phyloP scores from a whole-genome alignment of 805 yeast species.

The Suhomyces vadensis region DNA sequence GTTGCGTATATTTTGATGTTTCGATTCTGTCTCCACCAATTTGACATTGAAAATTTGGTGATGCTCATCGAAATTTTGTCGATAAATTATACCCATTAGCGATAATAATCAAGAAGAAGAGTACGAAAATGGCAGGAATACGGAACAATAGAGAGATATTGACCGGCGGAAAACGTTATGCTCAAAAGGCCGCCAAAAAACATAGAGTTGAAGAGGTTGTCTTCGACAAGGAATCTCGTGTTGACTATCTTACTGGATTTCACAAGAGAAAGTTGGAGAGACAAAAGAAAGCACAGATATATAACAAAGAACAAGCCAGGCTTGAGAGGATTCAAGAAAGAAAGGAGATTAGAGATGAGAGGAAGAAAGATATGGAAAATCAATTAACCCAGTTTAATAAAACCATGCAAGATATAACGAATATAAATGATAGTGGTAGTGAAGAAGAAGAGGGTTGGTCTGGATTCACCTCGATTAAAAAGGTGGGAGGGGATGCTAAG shows the following conservation, averaged over 20 bases:
- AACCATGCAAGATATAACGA: slow-evolving; percentile 30
- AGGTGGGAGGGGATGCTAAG: slow-evolving; percentile 7
- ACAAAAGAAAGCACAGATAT: slow-evolving; percentile 80
- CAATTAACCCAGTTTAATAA: slow-evolving; percentile 61
- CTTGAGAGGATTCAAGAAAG: slow-evolving; percentile 75
- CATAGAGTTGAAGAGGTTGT: slow-evolving; percentile 80
- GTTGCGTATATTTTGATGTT: not conserved
- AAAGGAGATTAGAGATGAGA: slow-evolving; percentile 66
- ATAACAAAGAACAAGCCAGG: slow-evolving; percentile 74
- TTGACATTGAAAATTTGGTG: slow-evolving; percentile 4
- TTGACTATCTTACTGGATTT: slow-evolving; percentile 89
- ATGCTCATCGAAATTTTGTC: slow-evolving; percentile 6
- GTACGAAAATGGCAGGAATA: slow-evolving; percentile 21
- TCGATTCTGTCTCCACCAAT: slow-evolving; percentile 1
- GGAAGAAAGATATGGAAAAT: slow-evolving; percentile 62
- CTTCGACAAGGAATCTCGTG: slow-evolving; percentile 77
- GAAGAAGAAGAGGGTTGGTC: slow-evolving; percentile 33
- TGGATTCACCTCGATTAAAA: slow-evolving; percentile 31
- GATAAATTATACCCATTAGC: not conserved
- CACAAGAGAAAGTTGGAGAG: slow-evolving; percentile 90
- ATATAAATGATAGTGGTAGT: slow-evolving; percentile 10
- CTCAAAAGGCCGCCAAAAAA: slow-evolving; percentile 62
- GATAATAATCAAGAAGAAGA: too few species aligned
- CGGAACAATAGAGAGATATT: slow-evolving; percentile 77
- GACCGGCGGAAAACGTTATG: slow-evolving; percentile 83